Base-by-base conservation (phyloP, 1,284 basidiomycete species). In the Puccinia sorghi region DNA sequence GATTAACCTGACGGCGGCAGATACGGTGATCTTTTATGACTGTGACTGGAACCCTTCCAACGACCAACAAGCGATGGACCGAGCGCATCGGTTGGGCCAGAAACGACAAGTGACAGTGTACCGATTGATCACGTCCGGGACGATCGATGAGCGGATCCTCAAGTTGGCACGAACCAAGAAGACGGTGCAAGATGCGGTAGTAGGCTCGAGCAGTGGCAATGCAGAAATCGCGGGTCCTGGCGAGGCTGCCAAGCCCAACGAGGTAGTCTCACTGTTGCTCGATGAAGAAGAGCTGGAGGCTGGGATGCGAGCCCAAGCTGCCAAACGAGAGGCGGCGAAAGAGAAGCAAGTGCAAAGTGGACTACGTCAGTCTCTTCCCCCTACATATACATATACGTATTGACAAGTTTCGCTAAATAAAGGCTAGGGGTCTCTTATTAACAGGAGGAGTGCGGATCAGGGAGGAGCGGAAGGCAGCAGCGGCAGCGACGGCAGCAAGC, bases 11-110 rank as follows among this genome's bases (percentile, higher is more conserved):
- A 99, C 96, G 0, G 96, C 96, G 2, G 97, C 97, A 32, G 94
- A 97, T 84, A 98, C 97, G 0, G 97, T 99, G 81, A 87, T 99
- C 79, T 99, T 99, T 86, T 97, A 98, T 84, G 97, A 99, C 84
- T 94, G 97, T 83, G 97, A 99, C 84, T 99, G 97, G 97, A 99
- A 99, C 85, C 97, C 95, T 17, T 96, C 93, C 27, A 99, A 99
- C 84, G 97, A 99, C 85, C 93, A 94, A 56, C 97, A 99, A 85
- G 97, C 97, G 13, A 99, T 99, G 97, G 97, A 99, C 84, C 93
- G 97, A 83, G 97, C 97, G 22, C 97, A 99, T 87, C 93, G 97
- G 83, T 89, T 99, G 15, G 97, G 97, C 50, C 97, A 99, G 86
- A 99, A 95, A 13, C 92, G 94, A 80, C 97, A 99, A 86, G 97